These are phyloP conservation scores for Suhomyces panamericanus DNA, from an alignment of 1,139 yeast species.

Conservation along the genomic window DNA sequence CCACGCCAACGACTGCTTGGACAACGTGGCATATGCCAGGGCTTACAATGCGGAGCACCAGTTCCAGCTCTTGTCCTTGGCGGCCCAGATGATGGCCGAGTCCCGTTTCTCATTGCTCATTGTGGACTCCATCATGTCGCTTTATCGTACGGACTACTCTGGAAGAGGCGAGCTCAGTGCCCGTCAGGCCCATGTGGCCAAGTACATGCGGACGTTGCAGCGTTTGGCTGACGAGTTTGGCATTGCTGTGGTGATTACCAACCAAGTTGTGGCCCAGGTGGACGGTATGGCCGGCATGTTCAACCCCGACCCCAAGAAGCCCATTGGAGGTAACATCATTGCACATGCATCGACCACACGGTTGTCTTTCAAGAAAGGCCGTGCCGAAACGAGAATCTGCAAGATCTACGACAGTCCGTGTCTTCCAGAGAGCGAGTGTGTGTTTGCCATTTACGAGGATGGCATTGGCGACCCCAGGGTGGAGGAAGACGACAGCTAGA, in stretches of 20 bases:
- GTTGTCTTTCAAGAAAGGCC: slow-evolving; percentile 83
- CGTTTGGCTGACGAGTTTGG: slow-evolving; percentile 97
- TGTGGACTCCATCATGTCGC: slow-evolving; percentile 95
- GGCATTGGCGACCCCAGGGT: slow-evolving; percentile 95
- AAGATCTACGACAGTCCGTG: slow-evolving; percentile 95
- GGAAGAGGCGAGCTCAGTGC: slow-evolving; percentile 98
- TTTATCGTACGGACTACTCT: slow-evolving; percentile 90
- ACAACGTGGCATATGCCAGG: slow-evolving; percentile 95
- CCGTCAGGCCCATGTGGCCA: slow-evolving; percentile 92
- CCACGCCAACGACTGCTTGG: slow-evolving; percentile 92
- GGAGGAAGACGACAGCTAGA: slow-evolving; percentile 51
- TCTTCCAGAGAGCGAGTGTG: slow-evolving; percentile 91
- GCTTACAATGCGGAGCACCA: slow-evolving; percentile 98
- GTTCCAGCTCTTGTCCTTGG: slow-evolving; percentile 78
- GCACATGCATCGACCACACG: slow-evolving; percentile 97
- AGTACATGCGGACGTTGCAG: slow-evolving; percentile 87
- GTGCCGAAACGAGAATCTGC: slow-evolving; percentile 90
- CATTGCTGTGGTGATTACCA: slow-evolving; percentile 96
- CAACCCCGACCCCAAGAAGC: slow-evolving; percentile 98
- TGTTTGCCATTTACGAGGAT: slow-evolving; percentile 93
- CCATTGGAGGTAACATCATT: slow-evolving; percentile 97
- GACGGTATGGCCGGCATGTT: slow-evolving; percentile 84
- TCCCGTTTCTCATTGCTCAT: slow-evolving; percentile 78
- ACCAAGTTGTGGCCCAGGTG: slow-evolving; percentile 97
- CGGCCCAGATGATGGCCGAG: slow-evolving; percentile 96